Evolutionary conservation across 179 eudicot genomes (phyloP).

Genomic region (Drosera spatulata): DNA sequence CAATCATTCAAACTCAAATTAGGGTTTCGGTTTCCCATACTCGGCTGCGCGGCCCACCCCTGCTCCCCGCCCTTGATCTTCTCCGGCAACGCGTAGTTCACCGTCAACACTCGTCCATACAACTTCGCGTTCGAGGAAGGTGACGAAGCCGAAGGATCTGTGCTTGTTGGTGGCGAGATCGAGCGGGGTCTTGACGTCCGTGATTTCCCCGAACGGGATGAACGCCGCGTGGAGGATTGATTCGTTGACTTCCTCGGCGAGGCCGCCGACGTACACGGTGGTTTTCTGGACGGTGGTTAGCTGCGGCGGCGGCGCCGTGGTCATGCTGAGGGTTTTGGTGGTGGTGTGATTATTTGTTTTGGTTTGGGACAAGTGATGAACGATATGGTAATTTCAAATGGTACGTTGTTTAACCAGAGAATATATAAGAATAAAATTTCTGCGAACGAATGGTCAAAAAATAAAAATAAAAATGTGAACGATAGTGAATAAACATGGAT

Average conservation of each 20-base stretch:
- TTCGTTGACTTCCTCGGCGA: constrained; percentile 95
- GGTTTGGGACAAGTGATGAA: no score
- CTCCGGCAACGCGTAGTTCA: constrained; percentile 94
- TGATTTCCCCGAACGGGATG: constrained; percentile 92
- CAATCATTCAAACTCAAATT: no score
- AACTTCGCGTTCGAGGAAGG: constrained; percentile 81
- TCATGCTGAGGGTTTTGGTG: no score
- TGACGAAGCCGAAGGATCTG: constrained; percentile 92
- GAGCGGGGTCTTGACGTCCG: constrained; percentile 87
- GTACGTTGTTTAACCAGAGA: no score
- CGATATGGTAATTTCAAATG: no score
- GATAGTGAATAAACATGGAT: no score
- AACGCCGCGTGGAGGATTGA: constrained; percentile 78
- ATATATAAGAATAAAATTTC: no score
- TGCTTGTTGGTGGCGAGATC: constrained; percentile 94
- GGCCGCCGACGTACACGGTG: constrained; percentile 88
- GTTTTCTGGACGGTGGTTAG: constrained; percentile 98
- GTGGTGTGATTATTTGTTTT: no score
- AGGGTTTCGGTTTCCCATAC: constrained; percentile 33
- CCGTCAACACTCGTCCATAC: constrained; percentile 87
- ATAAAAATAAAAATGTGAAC: no score
- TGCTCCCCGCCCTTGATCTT: constrained; percentile 94
- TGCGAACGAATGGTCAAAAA: no score
- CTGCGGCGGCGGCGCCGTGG: no score
- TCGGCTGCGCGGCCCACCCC: constrained; percentile 99